A percentile compares a stretch with the other conserved stretches of the same genome.
Evolutionary conservation across 805 yeast species (phyloP).

Genomic region (Metschnikowia arizonensis): DNA sequence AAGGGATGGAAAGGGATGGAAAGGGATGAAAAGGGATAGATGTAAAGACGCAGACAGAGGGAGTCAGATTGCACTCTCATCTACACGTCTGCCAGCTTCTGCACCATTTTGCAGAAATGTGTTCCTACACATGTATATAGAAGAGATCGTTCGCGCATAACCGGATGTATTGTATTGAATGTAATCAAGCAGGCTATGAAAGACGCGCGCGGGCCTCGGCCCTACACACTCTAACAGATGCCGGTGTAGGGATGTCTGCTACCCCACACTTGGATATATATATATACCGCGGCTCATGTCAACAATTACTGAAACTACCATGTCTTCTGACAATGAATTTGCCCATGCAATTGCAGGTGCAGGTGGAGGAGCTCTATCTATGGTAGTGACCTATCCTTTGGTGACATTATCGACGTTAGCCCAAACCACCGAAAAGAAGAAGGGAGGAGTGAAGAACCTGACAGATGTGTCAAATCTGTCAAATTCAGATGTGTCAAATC

Average conservation of each 20-base stretch:
- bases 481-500: conserved; percentile 5
- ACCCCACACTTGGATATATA: conserved; percentile 1
- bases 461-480: conserved; percentile 4
- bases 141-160: neutral
- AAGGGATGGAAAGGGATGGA: no score
- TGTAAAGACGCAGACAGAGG: no score
- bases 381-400: conserved; percentile 85
- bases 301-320: neutral
- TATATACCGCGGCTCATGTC: neutral
- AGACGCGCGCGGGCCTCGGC: no score
- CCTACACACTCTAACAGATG: no score
- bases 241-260: no score
- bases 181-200: no score
- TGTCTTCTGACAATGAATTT: conserved; percentile 32
- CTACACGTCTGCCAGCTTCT: neutral
- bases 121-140: neutral
- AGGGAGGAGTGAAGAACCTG: conserved; percentile 23
- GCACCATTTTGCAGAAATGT: neutral
- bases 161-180: no score
- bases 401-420: conserved; percentile 85
- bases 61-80: no score
- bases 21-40: no score
- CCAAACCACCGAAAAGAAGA: conserved; percentile 53
- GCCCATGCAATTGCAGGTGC: conserved; percentile 96
- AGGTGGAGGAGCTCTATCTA: conserved; percentile 84